Conservation (phyloP, 2,329 filamentous ascomycete genomes). For the Sporothrix dimorphospora region DNA sequence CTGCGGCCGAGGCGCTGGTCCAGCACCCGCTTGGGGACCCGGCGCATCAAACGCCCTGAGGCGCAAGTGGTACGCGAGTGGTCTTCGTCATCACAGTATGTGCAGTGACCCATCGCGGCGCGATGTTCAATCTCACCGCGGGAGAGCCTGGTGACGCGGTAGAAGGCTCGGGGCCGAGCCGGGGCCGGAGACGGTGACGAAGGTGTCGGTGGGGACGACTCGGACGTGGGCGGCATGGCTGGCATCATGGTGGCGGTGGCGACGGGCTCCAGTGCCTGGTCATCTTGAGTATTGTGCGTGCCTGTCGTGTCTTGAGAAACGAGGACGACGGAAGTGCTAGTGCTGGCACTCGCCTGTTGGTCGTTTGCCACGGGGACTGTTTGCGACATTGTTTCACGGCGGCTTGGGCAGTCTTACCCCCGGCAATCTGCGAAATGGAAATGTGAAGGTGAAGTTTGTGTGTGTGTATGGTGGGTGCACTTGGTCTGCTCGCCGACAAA, state of each 20-base stretch:
- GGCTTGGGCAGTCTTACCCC: background rate
- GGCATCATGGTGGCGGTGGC: background rate
- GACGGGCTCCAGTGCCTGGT: background rate
- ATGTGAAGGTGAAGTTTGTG: background rate
- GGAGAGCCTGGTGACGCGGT: conserved; percentile 20
- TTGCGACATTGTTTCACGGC: background rate
- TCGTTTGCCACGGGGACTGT: background rate
- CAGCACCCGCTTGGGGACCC: conserved; percentile 27
- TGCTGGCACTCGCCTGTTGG: background rate
- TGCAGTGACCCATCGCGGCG: conserved; percentile 19
- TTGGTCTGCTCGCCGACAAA: background rate
- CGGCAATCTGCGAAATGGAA: background rate
- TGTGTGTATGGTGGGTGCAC: background rate
- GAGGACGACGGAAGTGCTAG: background rate
- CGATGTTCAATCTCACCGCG: conserved; percentile 23
- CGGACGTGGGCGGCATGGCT: background rate
- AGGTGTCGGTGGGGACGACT: background rate
- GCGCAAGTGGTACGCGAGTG: conserved; percentile 29
- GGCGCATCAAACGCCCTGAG: conserved; percentile 31
- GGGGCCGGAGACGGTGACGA: background rate
- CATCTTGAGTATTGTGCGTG: background rate
- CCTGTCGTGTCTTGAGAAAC: background rate
- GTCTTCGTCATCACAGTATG: conserved; percentile 28
- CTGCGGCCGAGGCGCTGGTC: background rate
- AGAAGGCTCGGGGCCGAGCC: background rate